Conservation (phyloP, 1,139 yeast genomes). For the Geotrichum klebahnii region DNA sequence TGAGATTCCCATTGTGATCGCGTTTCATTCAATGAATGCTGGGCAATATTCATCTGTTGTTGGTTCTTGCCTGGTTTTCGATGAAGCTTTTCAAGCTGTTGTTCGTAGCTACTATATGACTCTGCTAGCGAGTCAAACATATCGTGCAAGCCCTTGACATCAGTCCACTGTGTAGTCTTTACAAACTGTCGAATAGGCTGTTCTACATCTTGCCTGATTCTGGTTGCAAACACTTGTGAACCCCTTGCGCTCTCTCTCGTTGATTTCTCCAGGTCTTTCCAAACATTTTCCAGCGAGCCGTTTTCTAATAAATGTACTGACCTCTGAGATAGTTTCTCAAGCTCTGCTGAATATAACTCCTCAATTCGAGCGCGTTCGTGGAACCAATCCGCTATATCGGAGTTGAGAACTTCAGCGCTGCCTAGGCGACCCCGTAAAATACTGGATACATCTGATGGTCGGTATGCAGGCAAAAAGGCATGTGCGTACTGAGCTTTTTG, state of each 20-base stretch:
- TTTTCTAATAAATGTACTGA: slow-evolving; percentile 9
- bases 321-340: slow-evolving; percentile 33
- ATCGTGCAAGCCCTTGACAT: slow-evolving; percentile 33
- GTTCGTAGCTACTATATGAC: slow-evolving; percentile 26
- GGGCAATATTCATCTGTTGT: slow-evolving; percentile 25
- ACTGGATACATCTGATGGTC: slow-evolving; percentile 36
- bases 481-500: slow-evolving; percentile 34
- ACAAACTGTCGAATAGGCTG: slow-evolving; percentile 33
- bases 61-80: slow-evolving; percentile 24
- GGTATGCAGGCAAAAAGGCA: slow-evolving; percentile 33
- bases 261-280: slow-evolving; percentile 29
- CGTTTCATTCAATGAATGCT: slow-evolving; percentile 28
- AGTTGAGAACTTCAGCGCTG: slow-evolving; percentile 33
- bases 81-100: slow-evolving; percentile 19
- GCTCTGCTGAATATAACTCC: slow-evolving; percentile 37
- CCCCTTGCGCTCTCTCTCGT: slow-evolving; percentile 35
- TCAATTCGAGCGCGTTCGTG: slow-evolving; percentile 39
- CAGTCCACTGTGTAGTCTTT: slow-evolving; percentile 33
- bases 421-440: slow-evolving; percentile 36
- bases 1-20: slow-evolving; percentile 59
- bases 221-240: slow-evolving; percentile 32
- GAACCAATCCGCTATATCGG: slow-evolving; percentile 40
- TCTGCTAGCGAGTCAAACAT: slow-evolving; percentile 33
- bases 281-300: slow-evolving; percentile 29
- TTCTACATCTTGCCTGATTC: slow-evolving; percentile 37